Percentiles rank a stretch among this genome's conserved stretches.
phyloP scores from a whole-genome alignment of 306 rosid genomes.

The Ochetophila trinervis region DNA sequence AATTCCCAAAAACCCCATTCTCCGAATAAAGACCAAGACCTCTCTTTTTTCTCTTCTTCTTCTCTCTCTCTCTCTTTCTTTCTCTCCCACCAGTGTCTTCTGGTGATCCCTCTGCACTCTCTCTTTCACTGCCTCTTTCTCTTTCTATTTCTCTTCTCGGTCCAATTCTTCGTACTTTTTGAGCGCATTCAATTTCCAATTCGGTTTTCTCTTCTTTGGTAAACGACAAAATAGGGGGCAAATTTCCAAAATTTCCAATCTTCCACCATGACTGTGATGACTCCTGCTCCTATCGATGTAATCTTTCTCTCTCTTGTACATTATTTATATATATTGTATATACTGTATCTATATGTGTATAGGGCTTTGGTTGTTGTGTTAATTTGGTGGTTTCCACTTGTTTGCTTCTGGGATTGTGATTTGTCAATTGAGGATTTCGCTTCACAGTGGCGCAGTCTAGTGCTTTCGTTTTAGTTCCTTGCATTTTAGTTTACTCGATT shows the following conservation, averaged over 20 bases:
- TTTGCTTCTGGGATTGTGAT: constrained; percentile 1
- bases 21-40: too few relatives aligned
- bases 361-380: constrained; percentile 21
- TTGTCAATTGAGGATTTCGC: constrained; percentile 25
- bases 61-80: neutral
- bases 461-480: constrained; percentile 43
- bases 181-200: neutral
- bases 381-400: constrained; percentile 26
- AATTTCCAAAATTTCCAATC: too few relatives aligned
- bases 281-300: constrained; percentile 82
- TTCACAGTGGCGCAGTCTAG: constrained; percentile 25
- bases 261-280: constrained; percentile 60
- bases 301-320: constrained; percentile 17
- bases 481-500: constrained; percentile 30
- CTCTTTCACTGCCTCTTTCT: neutral
- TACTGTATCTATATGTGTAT: constrained; percentile 18
- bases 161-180: neutral
- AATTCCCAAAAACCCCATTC: too few relatives aligned
- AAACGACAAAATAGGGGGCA: too few relatives aligned
- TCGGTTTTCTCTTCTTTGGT: neutral
- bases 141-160: neutral
- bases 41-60: too few relatives aligned
- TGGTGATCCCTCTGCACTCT: neutral
- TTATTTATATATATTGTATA: neutral
- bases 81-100: too few relatives aligned